Conservation (phyloP, 2,329 filamentous ascomycete genomes). For the Curvularia sp. region DNA sequence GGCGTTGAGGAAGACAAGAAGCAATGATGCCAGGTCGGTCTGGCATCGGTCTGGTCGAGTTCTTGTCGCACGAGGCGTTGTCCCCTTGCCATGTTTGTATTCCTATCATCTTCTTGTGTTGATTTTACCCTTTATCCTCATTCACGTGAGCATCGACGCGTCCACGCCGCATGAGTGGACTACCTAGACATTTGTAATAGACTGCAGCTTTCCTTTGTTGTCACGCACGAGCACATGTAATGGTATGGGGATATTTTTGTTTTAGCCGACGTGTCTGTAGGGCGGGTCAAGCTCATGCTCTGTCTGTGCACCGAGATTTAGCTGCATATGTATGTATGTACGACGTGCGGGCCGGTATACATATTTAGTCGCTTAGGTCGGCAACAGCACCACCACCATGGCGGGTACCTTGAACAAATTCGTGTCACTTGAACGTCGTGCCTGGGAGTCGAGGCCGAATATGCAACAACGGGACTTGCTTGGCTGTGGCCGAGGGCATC, state of each 20-base stretch:
- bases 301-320: constrained; percentile 22
- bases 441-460: neutral
- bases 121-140: constrained; percentile 1
- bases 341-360: constrained; percentile 19
- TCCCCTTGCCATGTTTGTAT: neutral
- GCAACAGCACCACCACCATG: constrained; percentile 3
- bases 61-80: constrained; percentile 20
- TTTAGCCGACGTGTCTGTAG: neutral
- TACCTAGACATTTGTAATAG: constrained; percentile 22
- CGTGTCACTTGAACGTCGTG: neutral
- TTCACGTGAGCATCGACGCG: constrained; percentile 8
- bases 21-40: constrained; percentile 18
- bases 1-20: constrained; percentile 35
- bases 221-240: neutral
- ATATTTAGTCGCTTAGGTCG: constrained; percentile 10
- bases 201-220: neutral
- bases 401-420: constrained; percentile 1
- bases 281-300: too few species aligned
- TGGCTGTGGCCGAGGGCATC: neutral
- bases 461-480: neutral
- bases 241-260: neutral
- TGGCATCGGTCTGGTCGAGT: constrained; percentile 10
- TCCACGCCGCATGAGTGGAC: constrained; percentile 3
- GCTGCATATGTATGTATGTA: constrained; percentile 34
- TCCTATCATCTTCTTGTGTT: constrained; percentile 7